Evolutionary conservation across 2,329 filamentous ascomycete species (phyloP).

Genomic region (Aspergillus latus): DNA sequence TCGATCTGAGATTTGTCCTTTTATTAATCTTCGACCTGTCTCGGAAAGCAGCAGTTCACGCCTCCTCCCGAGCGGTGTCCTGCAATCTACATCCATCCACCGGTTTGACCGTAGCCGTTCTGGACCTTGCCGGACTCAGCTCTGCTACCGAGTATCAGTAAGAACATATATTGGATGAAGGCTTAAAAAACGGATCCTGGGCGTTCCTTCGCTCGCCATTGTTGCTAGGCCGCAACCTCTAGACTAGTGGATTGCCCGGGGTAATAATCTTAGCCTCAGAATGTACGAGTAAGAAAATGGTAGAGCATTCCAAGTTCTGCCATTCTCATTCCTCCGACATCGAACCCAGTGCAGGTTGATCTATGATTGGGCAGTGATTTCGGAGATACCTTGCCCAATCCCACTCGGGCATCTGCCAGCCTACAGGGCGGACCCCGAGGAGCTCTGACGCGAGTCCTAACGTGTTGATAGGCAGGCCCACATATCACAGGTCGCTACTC

Average conservation of each 20-base stretch:
- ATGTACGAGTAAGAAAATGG: neutral
- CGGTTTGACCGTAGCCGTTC: neutral
- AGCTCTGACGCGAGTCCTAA: neutral
- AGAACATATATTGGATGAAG: neutral
- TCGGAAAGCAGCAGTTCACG: slow-evolving; percentile 4
- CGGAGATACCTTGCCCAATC: neutral
- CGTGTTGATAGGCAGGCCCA: slow-evolving; percentile 2
- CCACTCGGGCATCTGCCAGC: neutral
- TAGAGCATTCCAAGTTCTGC: slow-evolving; percentile 4
- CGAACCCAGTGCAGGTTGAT: neutral
- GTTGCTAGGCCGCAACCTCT: neutral
- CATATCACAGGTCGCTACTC: neutral
- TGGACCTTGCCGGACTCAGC: neutral
- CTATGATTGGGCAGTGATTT: neutral
- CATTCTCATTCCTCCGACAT: neutral
- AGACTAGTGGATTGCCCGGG: neutral
- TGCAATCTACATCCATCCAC: neutral
- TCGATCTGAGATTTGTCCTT: neutral
- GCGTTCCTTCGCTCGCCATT: neutral
- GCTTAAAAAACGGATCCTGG: neutral
- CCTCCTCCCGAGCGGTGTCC: neutral
- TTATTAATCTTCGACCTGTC: neutral
- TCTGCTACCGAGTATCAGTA: neutral
- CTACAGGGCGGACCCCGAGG: neutral
- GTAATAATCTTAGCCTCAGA: slow-evolving; percentile 3